Evolutionary conservation across 257 asterid species (phyloP).

Genomic region (Solanum tacnaense): DNA sequence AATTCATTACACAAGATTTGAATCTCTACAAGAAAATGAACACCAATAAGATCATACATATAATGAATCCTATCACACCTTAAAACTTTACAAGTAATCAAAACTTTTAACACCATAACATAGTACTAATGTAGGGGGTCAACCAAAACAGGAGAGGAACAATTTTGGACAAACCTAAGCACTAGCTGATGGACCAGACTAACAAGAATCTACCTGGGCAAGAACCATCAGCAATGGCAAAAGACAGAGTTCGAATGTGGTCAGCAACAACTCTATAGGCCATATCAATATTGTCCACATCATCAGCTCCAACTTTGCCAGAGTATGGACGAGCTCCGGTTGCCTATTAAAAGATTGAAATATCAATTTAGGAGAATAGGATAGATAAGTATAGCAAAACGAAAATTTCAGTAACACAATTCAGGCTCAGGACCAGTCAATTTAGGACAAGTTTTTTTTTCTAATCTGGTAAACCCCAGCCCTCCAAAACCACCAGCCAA

Average conservation of each 20-base stretch:
- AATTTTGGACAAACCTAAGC: not conserved
- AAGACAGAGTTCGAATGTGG: constrained; percentile 89
- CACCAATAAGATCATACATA: not conserved
- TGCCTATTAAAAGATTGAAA: constrained; percentile 33
- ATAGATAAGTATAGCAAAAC: not conserved
- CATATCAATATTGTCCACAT: constrained; percentile 76
- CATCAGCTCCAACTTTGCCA: constrained; percentile 87
- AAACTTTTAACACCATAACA: not conserved
- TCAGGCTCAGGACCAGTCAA: not conserved
- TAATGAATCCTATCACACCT: not conserved
- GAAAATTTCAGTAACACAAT: not conserved
- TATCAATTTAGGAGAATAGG: not conserved
- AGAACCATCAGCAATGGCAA: constrained; percentile 99
- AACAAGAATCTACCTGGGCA: constrained; percentile 57
- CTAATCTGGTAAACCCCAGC: not conserved
- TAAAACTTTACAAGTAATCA: not conserved
- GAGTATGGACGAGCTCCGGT: constrained; percentile 74
- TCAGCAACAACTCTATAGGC: constrained; percentile 99
- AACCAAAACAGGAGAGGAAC: not conserved
- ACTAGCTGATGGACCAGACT: not conserved
- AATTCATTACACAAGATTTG: not conserved
- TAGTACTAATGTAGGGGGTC: not conserved
- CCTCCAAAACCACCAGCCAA: not conserved
- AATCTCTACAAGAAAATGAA: not conserved
- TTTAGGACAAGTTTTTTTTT: not conserved